Evolutionary conservation across 306 rosid genomes (phyloP), one percentile per base, ranked within the genome.

Genomic region (Ochetophila trinervis): DNA sequence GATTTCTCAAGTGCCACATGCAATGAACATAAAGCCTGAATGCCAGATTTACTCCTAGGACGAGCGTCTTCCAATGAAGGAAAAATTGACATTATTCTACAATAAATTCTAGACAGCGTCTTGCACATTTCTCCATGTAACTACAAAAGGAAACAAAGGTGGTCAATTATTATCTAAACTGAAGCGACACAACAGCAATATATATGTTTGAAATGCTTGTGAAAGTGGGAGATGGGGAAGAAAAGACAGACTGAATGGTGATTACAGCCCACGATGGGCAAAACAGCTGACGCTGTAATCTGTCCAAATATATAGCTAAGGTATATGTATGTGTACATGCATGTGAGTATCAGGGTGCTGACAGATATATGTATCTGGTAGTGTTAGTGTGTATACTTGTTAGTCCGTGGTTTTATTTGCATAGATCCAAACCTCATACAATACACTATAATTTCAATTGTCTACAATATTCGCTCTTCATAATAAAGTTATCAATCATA

Each of bases 31-130:
- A 93, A 82, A 66, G 97, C 99, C 81, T 80, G 96, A 65, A 93
- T 90, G 48, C 99, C 99, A 1, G 97, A 81, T 74, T 86, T 93
- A 80, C 99, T 93, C 78, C 99, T 71, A 36, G 99, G 99, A 60
- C 99, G 87, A 42, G 97, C 91, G 18, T 94, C 99, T 87, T 93
- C 99, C 83, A 93, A 69, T 13, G 96, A 86, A 57, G 99, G 99
- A 76, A 93, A 90, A 58, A 93, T 66, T 18, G 90, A 79, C 82
- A 87, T 70, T 62, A 93, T 81, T 84, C 80, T 88, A 83, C 87
- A 81, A 86, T 87, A 87, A 65, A 82, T 79, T 62, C 81, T 63
- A 74, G 99, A 82, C 62, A 93, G 88, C 37, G 77, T 63, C 96
- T 90, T 90, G 94, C 91, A 93, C 97, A 90, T 83, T 63, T 86